These are phyloP conservation scores for Pichia inconspicua DNA, from an alignment of 1,139 yeast species.

Conservation along the genomic window DNA sequence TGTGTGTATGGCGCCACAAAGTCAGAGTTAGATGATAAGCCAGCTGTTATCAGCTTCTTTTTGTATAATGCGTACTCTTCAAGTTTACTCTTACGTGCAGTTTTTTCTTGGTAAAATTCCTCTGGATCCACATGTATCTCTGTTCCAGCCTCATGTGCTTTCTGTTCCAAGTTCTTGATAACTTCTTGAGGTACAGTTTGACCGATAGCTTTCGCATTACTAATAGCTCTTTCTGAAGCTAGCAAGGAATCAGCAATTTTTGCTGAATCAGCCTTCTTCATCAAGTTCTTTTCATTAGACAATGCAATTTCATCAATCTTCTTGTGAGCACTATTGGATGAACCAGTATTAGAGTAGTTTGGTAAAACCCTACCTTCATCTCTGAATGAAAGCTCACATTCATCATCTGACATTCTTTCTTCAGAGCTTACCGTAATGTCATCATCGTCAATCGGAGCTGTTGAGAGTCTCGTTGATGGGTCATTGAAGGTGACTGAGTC, in stretches of 20 bases:
- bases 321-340: neutral
- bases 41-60: slow-evolving; percentile 34
- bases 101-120: slow-evolving; percentile 41
- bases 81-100: slow-evolving; percentile 42
- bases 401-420: slow-evolving; percentile 60
- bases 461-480: slow-evolving; percentile 47
- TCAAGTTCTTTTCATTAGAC: slow-evolving; percentile 28
- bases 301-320: slow-evolving; percentile 17
- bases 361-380: slow-evolving; percentile 57
- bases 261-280: slow-evolving; percentile 40
- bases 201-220: slow-evolving; percentile 51
- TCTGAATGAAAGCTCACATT: slow-evolving; percentile 51
- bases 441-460: slow-evolving; percentile 22
- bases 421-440: slow-evolving; percentile 42
- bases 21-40: slow-evolving; percentile 27
- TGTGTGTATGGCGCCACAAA: slow-evolving; percentile 53
- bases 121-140: slow-evolving; percentile 40
- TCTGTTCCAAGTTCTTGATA: slow-evolving; percentile 33
- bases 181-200: slow-evolving; percentile 38
- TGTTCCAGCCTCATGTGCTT: slow-evolving; percentile 27
- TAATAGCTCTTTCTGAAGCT: slow-evolving; percentile 54
- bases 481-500: slow-evolving; percentile 38
- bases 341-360: slow-evolving; percentile 39
- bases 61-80: slow-evolving; percentile 41
- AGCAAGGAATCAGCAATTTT: slow-evolving; percentile 48